Evolutionary conservation across 225 moss, liverwort and hornwort species (phyloP), one percentile per base, ranked within the genome.

Genomic region (Marchantia polymorpha): DNA sequence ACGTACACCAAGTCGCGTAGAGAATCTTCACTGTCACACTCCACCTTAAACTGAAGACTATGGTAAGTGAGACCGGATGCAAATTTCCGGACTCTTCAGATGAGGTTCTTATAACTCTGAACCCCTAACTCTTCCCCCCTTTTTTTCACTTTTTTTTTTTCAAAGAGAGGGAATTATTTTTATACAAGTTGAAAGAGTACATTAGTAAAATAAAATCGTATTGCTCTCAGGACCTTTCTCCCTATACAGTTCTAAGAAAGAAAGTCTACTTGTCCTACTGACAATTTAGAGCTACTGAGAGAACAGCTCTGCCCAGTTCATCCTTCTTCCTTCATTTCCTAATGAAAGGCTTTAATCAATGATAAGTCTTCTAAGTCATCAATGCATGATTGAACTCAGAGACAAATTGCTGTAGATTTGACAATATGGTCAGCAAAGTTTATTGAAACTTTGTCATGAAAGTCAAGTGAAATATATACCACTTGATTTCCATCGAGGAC

Each of bases 391-490:
- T 82, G 69, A 81, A 82, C 79, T 84, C 79, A 76, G 55, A 77
- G 82, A 78, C 68, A 78, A 78, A 69, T 83, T 79, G 81, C 85
- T 66, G 78, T 66, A 50, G 64, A 80, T 75, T 83, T 49, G 69
- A 79, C 88, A 85, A 79, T 69, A 54, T 85, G 64, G 76, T 79
- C 85, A 83, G 85, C 88, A 88, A 88, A 88, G 85, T 88, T 88
- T 84, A 87, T 87, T 82, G 81, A 47, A 64, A 86, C 82, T 83
- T 81, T 74, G 75, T 82, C 81, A 79, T 83, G 73, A 63, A 79
- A 82, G 82, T 67, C 81, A 76, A 77, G 71, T 63, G 74, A 77
- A 51, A 31, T 77, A 81, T 39, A 75, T 51, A 56, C 83, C 53
- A 60, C 83, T 82, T 71, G 74, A 78, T 78, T 79, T 80, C 76